A percentile compares a stretch with the other conserved stretches of the same genome.
Evolutionary conservation across 352 stramenopile genomes (phyloP).

Genomic region (Elongisporangium prolatum): DNA sequence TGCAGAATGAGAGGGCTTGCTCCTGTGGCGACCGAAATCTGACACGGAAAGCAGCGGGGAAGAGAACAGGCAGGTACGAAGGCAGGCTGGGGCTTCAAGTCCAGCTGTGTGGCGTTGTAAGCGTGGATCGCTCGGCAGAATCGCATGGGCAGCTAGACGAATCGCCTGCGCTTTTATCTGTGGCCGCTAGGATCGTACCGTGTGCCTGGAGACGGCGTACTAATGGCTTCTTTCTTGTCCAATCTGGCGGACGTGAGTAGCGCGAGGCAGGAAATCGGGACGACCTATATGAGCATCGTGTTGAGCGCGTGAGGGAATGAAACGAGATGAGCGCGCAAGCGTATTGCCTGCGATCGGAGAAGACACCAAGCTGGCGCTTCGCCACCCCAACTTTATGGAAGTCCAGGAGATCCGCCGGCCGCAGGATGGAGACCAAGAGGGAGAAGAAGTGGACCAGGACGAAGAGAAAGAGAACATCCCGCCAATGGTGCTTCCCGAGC

Average conservation of each 20-base stretch:
- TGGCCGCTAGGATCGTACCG: not conserved
- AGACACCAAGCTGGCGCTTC: slow-evolving; percentile 31
- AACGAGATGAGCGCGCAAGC: slow-evolving; percentile 15
- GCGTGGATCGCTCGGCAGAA: not conserved
- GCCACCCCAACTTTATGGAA: slow-evolving; percentile 7
- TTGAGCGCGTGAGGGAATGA: slow-evolving; percentile 4
- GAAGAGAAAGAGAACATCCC: slow-evolving; percentile 13
- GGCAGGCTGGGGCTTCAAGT: not conserved
- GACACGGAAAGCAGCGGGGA: not conserved
- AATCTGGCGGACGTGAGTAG: not conserved
- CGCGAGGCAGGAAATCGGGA: not conserved
- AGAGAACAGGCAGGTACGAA: not conserved
- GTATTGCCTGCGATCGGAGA: slow-evolving; percentile 48
- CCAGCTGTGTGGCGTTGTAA: not conserved
- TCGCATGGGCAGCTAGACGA: not conserved
- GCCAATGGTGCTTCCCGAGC: not conserved
- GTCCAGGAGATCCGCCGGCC: not conserved
- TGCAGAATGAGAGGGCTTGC: not conserved
- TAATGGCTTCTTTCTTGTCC: not conserved
- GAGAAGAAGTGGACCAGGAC: slow-evolving; percentile 17
- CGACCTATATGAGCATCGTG: not conserved
- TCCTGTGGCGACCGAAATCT: not conserved
- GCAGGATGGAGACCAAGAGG: slow-evolving; percentile 4
- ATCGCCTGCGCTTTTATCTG: not conserved
- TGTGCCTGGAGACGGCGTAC: not conserved